Conservation (phyloP, 2,329 filamentous ascomycete genomes). For the Grosmannia serpens region DNA sequence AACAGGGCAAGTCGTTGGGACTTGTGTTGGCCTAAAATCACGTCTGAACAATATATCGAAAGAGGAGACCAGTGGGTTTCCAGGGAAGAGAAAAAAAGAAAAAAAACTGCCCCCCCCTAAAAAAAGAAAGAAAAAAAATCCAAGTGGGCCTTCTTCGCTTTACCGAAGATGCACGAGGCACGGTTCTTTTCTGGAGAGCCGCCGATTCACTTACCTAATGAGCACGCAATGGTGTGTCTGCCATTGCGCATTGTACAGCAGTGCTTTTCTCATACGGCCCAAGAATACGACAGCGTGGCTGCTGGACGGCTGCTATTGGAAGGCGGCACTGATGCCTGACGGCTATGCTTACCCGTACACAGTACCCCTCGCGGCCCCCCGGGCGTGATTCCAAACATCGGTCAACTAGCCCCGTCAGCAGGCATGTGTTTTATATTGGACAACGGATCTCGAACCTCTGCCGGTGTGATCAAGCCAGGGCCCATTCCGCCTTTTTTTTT, state of each 20-base stretch:
- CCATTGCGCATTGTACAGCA: not conserved
- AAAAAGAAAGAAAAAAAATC: not conserved
- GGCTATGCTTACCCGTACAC: no score
- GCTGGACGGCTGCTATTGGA: not conserved
- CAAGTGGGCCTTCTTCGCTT: not conserved
- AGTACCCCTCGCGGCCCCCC: no score
- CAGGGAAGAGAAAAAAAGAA: not conserved
- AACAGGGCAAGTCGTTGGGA: no score
- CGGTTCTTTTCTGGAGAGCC: not conserved
- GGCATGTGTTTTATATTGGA: not conserved
- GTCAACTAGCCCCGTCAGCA: not conserved
- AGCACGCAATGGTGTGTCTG: not conserved
- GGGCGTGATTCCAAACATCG: not conserved
- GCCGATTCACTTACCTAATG: not conserved
- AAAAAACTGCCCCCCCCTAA: no score
- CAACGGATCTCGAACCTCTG: not conserved
- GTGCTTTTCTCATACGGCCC: not conserved
- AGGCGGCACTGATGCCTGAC: not conserved
- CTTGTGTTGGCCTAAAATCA: no score
- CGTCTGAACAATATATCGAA: not conserved
- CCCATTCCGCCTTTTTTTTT: no score
- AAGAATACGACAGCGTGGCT: not conserved
- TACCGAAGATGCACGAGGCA: not conserved
- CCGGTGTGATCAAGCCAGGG: no score
- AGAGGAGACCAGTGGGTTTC: not conserved